Evolutionary conservation across 495 filamentous ascomycete species (phyloP).

Genomic region (Aspergillus kassunensis): DNA sequence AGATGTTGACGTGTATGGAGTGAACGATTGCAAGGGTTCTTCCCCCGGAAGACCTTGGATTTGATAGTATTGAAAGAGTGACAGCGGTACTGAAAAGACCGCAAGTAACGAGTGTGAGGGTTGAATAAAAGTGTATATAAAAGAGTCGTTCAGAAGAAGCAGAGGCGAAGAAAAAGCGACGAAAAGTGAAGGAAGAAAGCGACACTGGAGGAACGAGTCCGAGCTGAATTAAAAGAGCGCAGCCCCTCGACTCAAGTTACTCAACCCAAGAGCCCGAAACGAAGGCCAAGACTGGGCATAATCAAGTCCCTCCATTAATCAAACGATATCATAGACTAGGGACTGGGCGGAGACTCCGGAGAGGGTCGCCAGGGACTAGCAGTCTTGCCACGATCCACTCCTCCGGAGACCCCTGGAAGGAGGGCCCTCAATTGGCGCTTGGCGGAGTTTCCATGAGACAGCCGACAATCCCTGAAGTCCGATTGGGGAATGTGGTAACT

Average conservation of each 20-base stretch:
- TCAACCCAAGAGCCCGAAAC: conserved; percentile 1
- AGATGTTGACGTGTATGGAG: conserved; percentile 1
- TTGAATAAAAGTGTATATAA: background rate
- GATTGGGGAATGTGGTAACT: background rate
- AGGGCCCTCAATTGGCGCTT: conserved; percentile 2
- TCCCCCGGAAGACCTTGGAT: conserved; percentile 15
- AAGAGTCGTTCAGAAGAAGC: conserved; percentile 3
- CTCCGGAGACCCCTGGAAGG: conserved; percentile 2
- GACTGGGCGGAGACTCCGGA: conserved; percentile 13
- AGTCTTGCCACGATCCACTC: conserved; percentile 9
- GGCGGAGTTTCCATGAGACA: conserved; percentile 7
- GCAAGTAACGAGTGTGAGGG: conserved; percentile 11
- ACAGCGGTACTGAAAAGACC: conserved; percentile 1
- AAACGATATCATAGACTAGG: conserved; percentile 11
- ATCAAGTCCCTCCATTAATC: conserved; percentile 5
- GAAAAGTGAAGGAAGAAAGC: background rate
- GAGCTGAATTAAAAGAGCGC: background rate
- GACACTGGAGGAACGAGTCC: background rate
- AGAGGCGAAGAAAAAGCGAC: conserved; percentile 2
- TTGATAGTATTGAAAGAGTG: conserved; percentile 8
- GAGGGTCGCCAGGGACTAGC: background rate
- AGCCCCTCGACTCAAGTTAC: conserved; percentile 2
- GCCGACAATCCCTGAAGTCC: background rate
- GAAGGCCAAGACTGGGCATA: conserved; percentile 3
- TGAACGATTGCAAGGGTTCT: conserved; percentile 11